Conservation (phyloP, 2,329 filamentous ascomycete species). For the Claviceps sp. region DNA sequence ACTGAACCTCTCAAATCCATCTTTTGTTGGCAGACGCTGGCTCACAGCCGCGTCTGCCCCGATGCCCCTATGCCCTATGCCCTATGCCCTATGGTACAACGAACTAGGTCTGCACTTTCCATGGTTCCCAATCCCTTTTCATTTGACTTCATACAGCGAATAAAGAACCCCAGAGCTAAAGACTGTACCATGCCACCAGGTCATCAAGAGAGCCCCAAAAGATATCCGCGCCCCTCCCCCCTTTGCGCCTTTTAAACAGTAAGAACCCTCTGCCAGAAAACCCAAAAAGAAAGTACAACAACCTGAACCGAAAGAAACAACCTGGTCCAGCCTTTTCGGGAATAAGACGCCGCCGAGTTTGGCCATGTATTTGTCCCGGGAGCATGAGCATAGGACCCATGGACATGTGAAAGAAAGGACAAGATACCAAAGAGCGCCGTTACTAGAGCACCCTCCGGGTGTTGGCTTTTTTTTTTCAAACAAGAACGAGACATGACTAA, state of each 20-base stretch:
- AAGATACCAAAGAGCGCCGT: neutral
- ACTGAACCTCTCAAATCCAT: neutral
- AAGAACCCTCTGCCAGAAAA: slow-evolving; percentile 1
- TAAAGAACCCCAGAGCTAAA: neutral
- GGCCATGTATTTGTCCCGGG: neutral
- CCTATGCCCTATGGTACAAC: slow-evolving; percentile 2
- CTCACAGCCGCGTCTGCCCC: neutral
- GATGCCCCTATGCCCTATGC: too few relatives aligned
- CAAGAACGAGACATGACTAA: slow-evolving; percentile 6
- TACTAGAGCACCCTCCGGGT: slow-evolving; percentile 1
- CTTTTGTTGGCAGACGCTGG: neutral
- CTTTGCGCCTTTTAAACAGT: slow-evolving; percentile 1
- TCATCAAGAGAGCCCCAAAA: neutral
- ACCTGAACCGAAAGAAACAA: neutral
- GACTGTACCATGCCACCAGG: neutral
- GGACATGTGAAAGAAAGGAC: neutral
- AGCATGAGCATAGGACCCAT: neutral
- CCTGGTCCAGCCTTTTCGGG: neutral
- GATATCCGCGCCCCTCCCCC: neutral
- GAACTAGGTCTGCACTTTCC: neutral
- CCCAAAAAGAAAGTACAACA: neutral
- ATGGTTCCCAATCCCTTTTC: neutral
- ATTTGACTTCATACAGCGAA: slow-evolving; percentile 4
- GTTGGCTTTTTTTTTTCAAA: slow-evolving; percentile 3
- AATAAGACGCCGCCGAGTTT: neutral